Evolutionary conservation across 306 rosid species (phyloP).

Genomic region (Ammopiptanthus mongolicus): DNA sequence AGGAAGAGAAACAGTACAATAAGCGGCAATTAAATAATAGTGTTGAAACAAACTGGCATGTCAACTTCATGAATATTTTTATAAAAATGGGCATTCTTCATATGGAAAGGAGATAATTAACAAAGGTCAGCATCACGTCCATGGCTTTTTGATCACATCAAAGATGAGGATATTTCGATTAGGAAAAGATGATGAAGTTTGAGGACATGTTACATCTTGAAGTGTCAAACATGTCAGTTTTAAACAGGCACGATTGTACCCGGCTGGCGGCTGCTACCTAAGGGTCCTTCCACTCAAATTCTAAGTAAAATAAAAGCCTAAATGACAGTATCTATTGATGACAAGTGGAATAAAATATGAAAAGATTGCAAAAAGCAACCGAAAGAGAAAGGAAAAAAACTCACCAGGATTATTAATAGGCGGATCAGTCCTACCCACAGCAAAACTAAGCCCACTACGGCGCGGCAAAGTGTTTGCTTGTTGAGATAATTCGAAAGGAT

Average conservation of each 20-base stretch:
- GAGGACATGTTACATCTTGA: not conserved
- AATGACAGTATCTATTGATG: not conserved
- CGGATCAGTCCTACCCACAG: conserved; percentile 49
- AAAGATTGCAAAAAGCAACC: not conserved
- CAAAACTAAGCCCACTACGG: conserved; percentile 77
- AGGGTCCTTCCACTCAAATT: not conserved
- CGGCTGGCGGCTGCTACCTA: not conserved
- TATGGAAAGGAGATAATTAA: not conserved
- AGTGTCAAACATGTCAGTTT: not conserved
- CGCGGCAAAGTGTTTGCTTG: conserved; percentile 39
- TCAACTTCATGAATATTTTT: not conserved
- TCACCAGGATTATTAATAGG: conserved; percentile 40
- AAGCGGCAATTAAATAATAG: not conserved
- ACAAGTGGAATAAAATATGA: not conserved
- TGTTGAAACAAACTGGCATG: conserved; percentile 1
- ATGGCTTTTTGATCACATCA: not conserved
- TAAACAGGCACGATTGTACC: not conserved
- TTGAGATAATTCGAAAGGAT: conserved; percentile 28
- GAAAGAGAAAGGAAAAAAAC: conserved; percentile 10
- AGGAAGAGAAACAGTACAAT: not conserved
- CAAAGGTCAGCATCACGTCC: not conserved
- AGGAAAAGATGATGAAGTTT: not conserved
- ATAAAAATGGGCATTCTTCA: conserved; percentile 9
- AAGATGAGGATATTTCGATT: not conserved
- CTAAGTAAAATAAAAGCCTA: not conserved